Evolutionary conservation across 1,284 basidiomycete genomes (phyloP), one percentile per base, ranked within the genome.

Genomic region (Entoloma clypeatum): DNA sequence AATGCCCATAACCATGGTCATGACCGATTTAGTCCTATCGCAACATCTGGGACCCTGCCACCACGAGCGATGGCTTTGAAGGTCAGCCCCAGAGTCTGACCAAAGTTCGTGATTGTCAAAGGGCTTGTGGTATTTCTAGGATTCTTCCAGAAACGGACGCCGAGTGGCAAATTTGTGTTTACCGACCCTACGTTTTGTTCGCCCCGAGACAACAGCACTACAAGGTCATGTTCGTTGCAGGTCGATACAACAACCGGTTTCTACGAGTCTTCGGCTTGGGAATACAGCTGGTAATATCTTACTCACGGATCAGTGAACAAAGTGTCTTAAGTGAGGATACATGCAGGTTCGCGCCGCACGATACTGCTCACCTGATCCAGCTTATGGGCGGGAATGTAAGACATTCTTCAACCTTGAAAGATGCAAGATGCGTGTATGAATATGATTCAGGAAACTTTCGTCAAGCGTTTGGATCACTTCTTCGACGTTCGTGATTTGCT

Each of bases 241-340:
- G 59, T 59, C 3, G 67, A 69, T 51, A 83, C 82, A 50, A 51
- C 60, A 3, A 72, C 71, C 48, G 80, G 81, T 5, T 83, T 84
- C 59, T 83, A 79, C 50, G 80, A 84, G 52, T 78, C 78, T 1
- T 79, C 77, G 2, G 77, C 77, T 21, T 81, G 80, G 79, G 80
- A 82, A 55, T 82, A 82, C 54, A 79, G 76, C 50, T 81, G 72
- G 75, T 74, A 37, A n/a, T n/a, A n/a, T n/a, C n/a, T 43, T 38
- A 46, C 11, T 41, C 36, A 22, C 39, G 4, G 23, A 14, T 40
- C 8, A 24, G 11, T 43, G 26, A 4, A n/a, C 72, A 70, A 70
- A 0, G 72, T 69, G 3, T 73, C 72, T 19, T 74, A 72, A 72
- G 72, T 77, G 49, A 72, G 72, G 58, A 69, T 11, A 34, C 16